Conservation (phyloP, 1,284 basidiomycete genomes). For the Thelephora terrestris region DNA sequence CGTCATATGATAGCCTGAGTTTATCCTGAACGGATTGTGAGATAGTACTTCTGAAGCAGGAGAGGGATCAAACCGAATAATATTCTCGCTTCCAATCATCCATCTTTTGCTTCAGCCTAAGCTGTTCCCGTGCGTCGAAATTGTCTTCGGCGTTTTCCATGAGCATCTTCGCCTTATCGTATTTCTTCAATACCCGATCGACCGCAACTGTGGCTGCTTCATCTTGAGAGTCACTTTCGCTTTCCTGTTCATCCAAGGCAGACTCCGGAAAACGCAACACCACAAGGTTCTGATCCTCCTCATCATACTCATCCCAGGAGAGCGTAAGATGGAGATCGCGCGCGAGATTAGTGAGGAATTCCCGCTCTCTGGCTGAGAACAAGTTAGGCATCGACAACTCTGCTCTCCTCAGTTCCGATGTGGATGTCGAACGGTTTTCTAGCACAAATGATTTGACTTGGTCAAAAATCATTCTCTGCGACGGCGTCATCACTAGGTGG, state of each 20-base stretch:
- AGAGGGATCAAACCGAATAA: constrained; percentile 55
- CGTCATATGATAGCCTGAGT: constrained; percentile 67
- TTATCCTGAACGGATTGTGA: constrained; percentile 48
- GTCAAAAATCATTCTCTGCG: constrained; percentile 71
- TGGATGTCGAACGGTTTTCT: constrained; percentile 34
- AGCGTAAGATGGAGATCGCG: constrained; percentile 67
- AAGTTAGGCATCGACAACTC: constrained; percentile 63
- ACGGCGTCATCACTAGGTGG: constrained; percentile 36
- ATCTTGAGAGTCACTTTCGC: constrained; percentile 19
- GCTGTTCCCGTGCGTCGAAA: constrained; percentile 71
- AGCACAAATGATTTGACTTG: constrained; percentile 68
- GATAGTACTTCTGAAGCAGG: background rate
- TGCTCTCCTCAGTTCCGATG: constrained; percentile 26
- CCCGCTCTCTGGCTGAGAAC: constrained; percentile 68
- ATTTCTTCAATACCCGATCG: constrained; percentile 80
- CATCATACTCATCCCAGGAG: constrained; percentile 87
- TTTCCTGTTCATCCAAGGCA: constrained; percentile 21
- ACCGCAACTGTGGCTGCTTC: constrained; percentile 56
- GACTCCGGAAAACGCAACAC: constrained; percentile 51
- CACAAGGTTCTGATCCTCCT: constrained; percentile 68
- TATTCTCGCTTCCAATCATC: constrained; percentile 87
- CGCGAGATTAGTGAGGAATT: constrained; percentile 68
- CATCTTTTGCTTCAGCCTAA: constrained; percentile 75
- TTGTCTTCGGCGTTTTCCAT: constrained; percentile 60
- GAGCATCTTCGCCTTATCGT: constrained; percentile 72